phyloP scores from a whole-genome alignment of 495 filamentous ascomycete species.

The Hyaloscypha finlandica region DNA sequence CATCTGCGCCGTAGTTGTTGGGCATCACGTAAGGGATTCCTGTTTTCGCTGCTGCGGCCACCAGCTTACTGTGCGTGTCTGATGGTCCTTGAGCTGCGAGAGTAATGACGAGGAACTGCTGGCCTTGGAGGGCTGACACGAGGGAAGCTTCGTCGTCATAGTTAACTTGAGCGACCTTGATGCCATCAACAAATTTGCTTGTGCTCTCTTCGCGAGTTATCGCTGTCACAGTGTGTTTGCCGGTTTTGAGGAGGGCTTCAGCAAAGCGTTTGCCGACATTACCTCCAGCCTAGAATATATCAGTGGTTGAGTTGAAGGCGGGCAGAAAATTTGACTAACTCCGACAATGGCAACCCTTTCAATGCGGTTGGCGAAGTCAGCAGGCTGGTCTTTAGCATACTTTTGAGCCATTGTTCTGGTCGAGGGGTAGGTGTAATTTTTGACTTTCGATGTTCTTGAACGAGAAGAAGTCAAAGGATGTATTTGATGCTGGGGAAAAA shows the following conservation, averaged over 20 bases:
- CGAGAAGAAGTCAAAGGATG: too few species aligned
- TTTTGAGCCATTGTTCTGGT: conserved; percentile 14
- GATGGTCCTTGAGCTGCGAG: conserved; percentile 40
- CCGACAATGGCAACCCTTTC: conserved; percentile 52
- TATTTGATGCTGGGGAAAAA: too few species aligned
- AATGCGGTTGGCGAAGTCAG: conserved; percentile 39
- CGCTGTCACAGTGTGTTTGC: conserved; percentile 58
- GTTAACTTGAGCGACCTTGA: conserved; percentile 51
- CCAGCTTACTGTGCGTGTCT: conserved; percentile 46
- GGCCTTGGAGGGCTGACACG: conserved; percentile 47
- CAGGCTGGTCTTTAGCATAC: conserved; percentile 26
- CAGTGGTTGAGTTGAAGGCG: background rate
- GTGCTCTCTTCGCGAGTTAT: conserved; percentile 53
- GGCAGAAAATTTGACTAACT: conserved; percentile 34
- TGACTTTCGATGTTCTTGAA: too few species aligned
- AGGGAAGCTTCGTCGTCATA: conserved; percentile 55
- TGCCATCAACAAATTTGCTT: conserved; percentile 37
- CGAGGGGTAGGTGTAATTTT: background rate
- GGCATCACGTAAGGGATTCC: conserved; percentile 64
- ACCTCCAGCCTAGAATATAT: conserved; percentile 54
- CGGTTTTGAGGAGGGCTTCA: conserved; percentile 51
- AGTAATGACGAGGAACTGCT: conserved; percentile 59
- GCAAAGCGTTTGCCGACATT: conserved; percentile 53
- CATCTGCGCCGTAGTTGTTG: conserved; percentile 56
- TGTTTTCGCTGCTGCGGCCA: conserved; percentile 62